Percentiles rank a stretch among this genome's conserved stretches.
These are phyloP conservation scores for Lipomyces orientalis DNA, from an alignment of 805 yeast genomes.

Conservation along the genomic window DNA sequence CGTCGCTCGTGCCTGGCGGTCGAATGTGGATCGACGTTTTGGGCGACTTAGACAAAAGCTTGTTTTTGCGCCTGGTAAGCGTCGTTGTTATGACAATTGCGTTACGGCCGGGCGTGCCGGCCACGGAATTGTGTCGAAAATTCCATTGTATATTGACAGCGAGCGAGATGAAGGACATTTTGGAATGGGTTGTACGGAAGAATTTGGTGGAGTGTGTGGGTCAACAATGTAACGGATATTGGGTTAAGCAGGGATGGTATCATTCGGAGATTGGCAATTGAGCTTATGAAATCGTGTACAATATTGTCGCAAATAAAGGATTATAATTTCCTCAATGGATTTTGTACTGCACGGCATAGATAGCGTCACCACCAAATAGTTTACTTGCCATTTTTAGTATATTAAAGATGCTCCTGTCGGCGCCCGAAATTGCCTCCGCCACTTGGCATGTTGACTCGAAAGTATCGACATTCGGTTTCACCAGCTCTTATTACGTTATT, in stretches of 20 bases:
- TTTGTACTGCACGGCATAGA: too few relatives aligned
- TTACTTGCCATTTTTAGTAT: too few relatives aligned
- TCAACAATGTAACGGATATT: slow-evolving; percentile 38
- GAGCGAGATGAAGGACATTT: slow-evolving; percentile 40
- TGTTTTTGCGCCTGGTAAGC: slow-evolving; percentile 66
- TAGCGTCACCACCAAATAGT: too few relatives aligned
- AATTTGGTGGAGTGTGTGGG: slow-evolving; percentile 17
- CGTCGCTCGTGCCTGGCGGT: slow-evolving; percentile 53
- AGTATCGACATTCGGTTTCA: too few relatives aligned
- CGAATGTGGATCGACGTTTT: slow-evolving; percentile 72
- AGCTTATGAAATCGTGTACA: neutral
- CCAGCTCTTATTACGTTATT: neutral
- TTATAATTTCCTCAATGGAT: neutral
- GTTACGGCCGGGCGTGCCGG: slow-evolving; percentile 61
- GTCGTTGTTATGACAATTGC: slow-evolving; percentile 55
- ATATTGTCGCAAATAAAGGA: neutral
- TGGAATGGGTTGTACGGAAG: slow-evolving; percentile 41
- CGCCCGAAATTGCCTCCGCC: too few relatives aligned
- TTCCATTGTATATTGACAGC: slow-evolving; percentile 38
- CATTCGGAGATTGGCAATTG: slow-evolving; percentile 13
- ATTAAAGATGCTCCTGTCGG: too few relatives aligned
- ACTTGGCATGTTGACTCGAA: neutral
- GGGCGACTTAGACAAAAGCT: slow-evolving; percentile 60
- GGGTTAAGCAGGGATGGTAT: slow-evolving; percentile 41
- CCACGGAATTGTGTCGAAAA: slow-evolving; percentile 39